Evolutionary conservation across 805 yeast genomes (phyloP).

Genomic region (Candida tibetensis): DNA sequence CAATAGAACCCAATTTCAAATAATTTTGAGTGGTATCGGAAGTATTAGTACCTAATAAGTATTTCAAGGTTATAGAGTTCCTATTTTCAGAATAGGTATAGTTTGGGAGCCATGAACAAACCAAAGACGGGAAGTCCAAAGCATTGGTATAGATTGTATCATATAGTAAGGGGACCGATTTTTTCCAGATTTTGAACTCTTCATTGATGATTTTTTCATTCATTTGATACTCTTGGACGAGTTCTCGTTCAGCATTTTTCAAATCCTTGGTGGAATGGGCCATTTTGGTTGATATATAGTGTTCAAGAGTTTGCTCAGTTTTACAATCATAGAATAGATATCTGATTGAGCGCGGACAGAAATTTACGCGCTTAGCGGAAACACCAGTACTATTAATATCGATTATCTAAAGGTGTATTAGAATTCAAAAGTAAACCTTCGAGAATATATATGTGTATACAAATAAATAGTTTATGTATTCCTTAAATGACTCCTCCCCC

Average conservation of each 20-base stretch:
- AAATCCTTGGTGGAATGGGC: conserved; percentile 5
- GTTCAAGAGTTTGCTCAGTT: too few relatives aligned
- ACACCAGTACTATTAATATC: too few relatives aligned
- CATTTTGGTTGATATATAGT: too few relatives aligned
- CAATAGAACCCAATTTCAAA: conserved; percentile 43
- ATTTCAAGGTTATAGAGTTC: conserved; percentile 33
- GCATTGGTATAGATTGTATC: conserved; percentile 69
- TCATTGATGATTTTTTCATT: conserved; percentile 67
- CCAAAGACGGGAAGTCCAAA: conserved; percentile 66
- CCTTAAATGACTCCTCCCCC: conserved; percentile 26
- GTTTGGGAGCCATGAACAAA: conserved; percentile 66
- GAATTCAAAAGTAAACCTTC: too few relatives aligned
- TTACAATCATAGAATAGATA: too few relatives aligned
- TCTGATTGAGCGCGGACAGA: neutral
- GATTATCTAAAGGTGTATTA: too few relatives aligned
- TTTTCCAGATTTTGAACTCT: conserved; percentile 79
- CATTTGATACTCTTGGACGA: conserved; percentile 46
- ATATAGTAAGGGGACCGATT: conserved; percentile 75
- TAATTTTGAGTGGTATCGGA: conserved; percentile 40
- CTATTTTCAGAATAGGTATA: conserved; percentile 27
- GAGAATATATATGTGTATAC: too few relatives aligned
- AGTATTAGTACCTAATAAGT: conserved; percentile 50
- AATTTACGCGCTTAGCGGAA: too few relatives aligned
- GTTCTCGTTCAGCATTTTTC: conserved; percentile 33
- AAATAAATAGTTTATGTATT: too few relatives aligned